A percentile compares a stretch with the other conserved stretches of the same genome.
These are phyloP conservation scores for Microcos paniculata DNA, from an alignment of 345 rosid species.

Conservation along the genomic window DNA sequence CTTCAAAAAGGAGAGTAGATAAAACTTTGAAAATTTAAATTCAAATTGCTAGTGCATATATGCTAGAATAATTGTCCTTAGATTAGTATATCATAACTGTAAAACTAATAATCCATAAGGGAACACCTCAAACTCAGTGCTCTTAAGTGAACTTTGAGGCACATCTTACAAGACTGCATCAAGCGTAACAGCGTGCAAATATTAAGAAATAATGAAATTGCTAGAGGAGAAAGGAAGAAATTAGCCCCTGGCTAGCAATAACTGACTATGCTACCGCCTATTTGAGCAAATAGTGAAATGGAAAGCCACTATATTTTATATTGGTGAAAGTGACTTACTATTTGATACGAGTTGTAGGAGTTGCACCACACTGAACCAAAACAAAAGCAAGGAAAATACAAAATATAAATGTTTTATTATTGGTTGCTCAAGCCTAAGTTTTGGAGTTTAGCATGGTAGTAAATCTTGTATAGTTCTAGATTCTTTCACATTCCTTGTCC, in stretches of 20 bases:
- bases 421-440: neutral
- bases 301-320: neutral
- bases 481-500: neutral
- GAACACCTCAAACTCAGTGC: neutral
- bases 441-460: neutral
- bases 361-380: neutral
- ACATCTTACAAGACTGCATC: neutral
- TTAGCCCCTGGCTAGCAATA: neutral
- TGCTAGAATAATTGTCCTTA: neutral
- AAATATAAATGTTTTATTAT: neutral
- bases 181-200: neutral
- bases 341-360: neutral
- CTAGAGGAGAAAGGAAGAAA: neutral
- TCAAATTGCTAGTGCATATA: neutral
- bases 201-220: neutral
- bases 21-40: neutral
- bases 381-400: neutral
- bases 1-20: neutral
- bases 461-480: neutral
- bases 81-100: neutral
- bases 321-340: neutral
- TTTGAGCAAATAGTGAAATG: neutral
- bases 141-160: neutral
- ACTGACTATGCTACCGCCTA: neutral
- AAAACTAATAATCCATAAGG: neutral